These are phyloP conservation scores for Eucalyptus viminalis DNA, from an alignment of 345 rosid species.

Conservation along the genomic window DNA sequence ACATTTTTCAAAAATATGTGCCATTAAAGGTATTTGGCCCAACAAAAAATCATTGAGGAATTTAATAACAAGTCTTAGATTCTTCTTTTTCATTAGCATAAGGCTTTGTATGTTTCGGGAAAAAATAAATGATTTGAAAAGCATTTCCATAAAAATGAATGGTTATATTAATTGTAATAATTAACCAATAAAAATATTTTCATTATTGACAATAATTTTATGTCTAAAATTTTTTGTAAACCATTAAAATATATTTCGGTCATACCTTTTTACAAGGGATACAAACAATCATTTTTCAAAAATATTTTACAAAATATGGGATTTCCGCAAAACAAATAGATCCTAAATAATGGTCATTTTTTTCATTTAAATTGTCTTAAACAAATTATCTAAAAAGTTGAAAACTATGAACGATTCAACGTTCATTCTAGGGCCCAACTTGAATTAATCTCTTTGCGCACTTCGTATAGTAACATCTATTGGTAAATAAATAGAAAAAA, in stretches of 20 bases:
- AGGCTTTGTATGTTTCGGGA: accelerated
- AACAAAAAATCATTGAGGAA: not conserved
- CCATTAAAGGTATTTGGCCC: not conserved
- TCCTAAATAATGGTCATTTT: not conserved
- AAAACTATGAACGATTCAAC: not conserved
- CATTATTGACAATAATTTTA: not conserved
- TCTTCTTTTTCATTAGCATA: not conserved
- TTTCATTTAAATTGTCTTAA: not conserved
- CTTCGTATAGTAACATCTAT: not conserved
- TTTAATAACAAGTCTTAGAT: not conserved
- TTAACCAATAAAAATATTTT: too few species aligned
- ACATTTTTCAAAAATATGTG: not conserved
- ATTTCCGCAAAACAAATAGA: not conserved
- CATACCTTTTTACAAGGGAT: not conserved
- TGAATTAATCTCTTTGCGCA: not conserved
- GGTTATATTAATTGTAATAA: not conserved
- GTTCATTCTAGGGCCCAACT: not conserved
- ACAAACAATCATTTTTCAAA: not conserved
- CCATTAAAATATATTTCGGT: not conserved
- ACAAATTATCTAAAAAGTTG: not conserved
- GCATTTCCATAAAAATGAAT: too few species aligned
- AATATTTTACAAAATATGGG: not conserved
- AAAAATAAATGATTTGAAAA: too few species aligned
- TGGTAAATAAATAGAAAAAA: not conserved
- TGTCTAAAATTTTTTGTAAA: not conserved